A percentile compares a stretch with the other conserved stretches of the same genome.
phyloP scores from a whole-genome alignment of 2,329 filamentous ascomycete species.

The Akanthomyces uredinophilus region DNA sequence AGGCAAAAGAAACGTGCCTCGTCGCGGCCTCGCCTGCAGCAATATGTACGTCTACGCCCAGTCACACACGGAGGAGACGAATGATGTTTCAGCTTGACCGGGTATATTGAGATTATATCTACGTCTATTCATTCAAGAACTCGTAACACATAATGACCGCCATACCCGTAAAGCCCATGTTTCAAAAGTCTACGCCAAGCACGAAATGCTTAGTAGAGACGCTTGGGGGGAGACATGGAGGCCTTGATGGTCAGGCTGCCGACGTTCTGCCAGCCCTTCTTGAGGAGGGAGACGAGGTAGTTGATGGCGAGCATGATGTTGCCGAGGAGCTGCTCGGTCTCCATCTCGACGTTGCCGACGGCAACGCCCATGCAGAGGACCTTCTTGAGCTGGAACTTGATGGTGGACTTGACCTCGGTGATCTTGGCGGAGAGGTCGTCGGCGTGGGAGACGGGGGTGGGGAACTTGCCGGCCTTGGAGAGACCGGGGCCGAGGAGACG shows the following conservation, averaged over 20 bases:
- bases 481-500: slow-evolving; percentile 99
- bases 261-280: slow-evolving; percentile 99
- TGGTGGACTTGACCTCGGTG: slow-evolving; percentile 99
- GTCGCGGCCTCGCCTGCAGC: too few relatives aligned
- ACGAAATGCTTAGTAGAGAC: slow-evolving; percentile 71
- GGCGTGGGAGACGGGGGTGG: slow-evolving; percentile 92
- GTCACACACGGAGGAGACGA: background rate
- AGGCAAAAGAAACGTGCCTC: too few relatives aligned
- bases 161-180: background rate
- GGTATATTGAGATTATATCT: slow-evolving; percentile 14
- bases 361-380: slow-evolving; percentile 99
- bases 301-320: slow-evolving; percentile 99
- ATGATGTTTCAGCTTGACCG: background rate
- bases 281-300: slow-evolving; percentile 98
- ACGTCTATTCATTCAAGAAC: slow-evolving; percentile 12
- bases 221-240: slow-evolving; percentile 98
- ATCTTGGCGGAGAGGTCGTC: slow-evolving; percentile 94
- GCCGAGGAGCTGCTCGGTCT: slow-evolving; percentile 86
- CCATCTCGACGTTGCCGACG: slow-evolving; percentile 98
- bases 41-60: background rate
- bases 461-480: slow-evolving; percentile 99
- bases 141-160: slow-evolving; percentile 3
- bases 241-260: slow-evolving; percentile 99
- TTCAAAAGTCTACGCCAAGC: background rate
- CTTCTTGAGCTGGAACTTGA: slow-evolving; percentile 99